Conservation (phyloP, 2,329 filamentous ascomycete genomes). For the Penicillium sp. region DNA sequence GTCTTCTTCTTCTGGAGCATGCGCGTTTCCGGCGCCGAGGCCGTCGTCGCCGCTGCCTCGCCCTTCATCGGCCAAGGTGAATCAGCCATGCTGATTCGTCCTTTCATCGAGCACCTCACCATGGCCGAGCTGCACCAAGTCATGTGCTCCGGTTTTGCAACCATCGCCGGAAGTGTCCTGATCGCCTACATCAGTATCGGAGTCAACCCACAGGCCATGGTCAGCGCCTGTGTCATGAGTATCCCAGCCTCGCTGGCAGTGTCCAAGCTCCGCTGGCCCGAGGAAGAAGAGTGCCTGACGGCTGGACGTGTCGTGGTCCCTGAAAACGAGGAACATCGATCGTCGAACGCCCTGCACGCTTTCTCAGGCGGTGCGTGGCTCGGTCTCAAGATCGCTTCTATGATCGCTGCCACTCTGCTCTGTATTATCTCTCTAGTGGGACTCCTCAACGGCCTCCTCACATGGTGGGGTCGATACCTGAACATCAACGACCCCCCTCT, state of each 20-base stretch:
- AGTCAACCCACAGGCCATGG: conserved; percentile 79
- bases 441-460: conserved; percentile 73
- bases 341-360: conserved; percentile 80
- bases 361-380: conserved; percentile 85
- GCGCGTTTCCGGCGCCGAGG: conserved; percentile 84
- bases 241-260: conserved; percentile 88
- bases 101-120: conserved; percentile 83
- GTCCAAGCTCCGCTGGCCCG: conserved; percentile 86
- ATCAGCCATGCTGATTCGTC: conserved; percentile 87
- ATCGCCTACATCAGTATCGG: conserved; percentile 84
- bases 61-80: conserved; percentile 95
- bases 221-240: conserved; percentile 93
- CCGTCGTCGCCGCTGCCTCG: conserved; percentile 89
- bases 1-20: conserved; percentile 90
- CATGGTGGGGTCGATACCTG: conserved; percentile 81
- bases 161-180: conserved; percentile 84
- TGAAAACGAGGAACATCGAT: conserved; percentile 69
- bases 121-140: conserved; percentile 87
- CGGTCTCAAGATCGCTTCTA: conserved; percentile 82
- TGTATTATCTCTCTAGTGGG: conserved; percentile 79
- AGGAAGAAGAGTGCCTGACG: conserved; percentile 82
- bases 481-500: conserved; percentile 71
- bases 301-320: conserved; percentile 79
- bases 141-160: conserved; percentile 90
- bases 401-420: conserved; percentile 77